Percentiles rank a stretch among this genome's conserved stretches.
Evolutionary conservation across 495 filamentous ascomycete species (phyloP).

Genomic region (Hypoxylon fragiforme): DNA sequence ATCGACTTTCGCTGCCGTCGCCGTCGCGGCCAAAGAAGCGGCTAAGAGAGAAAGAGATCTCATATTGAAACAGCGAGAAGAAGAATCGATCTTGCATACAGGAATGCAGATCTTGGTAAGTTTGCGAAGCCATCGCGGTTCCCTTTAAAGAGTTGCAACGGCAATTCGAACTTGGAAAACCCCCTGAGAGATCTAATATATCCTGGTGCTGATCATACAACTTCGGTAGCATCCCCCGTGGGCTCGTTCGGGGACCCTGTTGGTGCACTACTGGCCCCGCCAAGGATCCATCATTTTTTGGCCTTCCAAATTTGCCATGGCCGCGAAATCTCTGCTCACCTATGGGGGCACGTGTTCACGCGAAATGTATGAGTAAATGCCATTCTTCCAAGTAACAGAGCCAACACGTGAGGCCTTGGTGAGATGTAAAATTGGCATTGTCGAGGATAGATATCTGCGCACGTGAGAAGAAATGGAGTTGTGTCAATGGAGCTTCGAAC

Average conservation of each 20-base stretch:
- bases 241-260: slow-evolving; percentile 6
- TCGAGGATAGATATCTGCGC: background rate
- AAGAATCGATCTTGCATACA: background rate
- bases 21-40: slow-evolving; percentile 8
- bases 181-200: background rate
- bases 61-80: slow-evolving; percentile 2
- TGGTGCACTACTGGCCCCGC: slow-evolving; percentile 13
- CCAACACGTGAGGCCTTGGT: no score
- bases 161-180: background rate
- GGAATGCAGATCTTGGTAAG: background rate
- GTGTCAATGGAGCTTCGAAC: no score
- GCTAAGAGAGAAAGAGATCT: slow-evolving; percentile 1
- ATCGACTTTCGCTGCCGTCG: slow-evolving; percentile 14
- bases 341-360: background rate
- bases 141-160: slow-evolving; percentile 3
- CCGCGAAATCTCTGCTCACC: slow-evolving; percentile 3
- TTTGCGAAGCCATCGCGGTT: slow-evolving; percentile 3
- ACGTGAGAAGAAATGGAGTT: no score
- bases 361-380: no score
- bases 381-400: background rate
- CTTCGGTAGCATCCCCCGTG: slow-evolving; percentile 16
- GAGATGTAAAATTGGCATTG: background rate
- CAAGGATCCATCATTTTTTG: slow-evolving; percentile 14
- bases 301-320: slow-evolving; percentile 19
- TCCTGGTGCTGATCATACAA: slow-evolving; percentile 11